These are phyloP conservation scores for Ilex paraguariensis DNA, from an alignment of 305 asterid species.

Conservation along the genomic window DNA sequence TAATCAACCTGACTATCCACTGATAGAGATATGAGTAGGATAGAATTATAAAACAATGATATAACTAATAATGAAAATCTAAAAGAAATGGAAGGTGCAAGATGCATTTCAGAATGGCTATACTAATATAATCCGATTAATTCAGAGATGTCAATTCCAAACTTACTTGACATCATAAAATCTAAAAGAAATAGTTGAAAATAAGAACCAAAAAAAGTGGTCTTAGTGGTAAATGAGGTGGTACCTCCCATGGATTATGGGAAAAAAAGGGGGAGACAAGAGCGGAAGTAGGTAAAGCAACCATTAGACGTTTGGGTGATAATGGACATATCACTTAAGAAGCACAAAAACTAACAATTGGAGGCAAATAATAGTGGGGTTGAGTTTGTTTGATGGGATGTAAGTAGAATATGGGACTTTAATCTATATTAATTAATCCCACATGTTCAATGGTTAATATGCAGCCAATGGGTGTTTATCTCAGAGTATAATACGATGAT, in stretches of 20 bases:
- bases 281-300: slow-evolving; percentile 10
- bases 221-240: slow-evolving; percentile 43
- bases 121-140: slow-evolving; percentile 3
- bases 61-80: slow-evolving; percentile 12
- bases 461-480: background rate
- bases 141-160: slow-evolving; percentile 39
- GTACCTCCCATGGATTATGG: slow-evolving; percentile 18
- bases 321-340: slow-evolving; percentile 20
- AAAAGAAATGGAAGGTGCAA: background rate
- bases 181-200: slow-evolving; percentile 27
- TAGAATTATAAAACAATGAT: slow-evolving; percentile 6
- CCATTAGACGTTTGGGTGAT: slow-evolving; percentile 7
- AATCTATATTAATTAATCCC: background rate
- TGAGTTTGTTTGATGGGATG: slow-evolving; percentile 22
- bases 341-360: slow-evolving; percentile 4
- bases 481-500: background rate
- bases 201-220: slow-evolving; percentile 10
- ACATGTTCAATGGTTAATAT: background rate
- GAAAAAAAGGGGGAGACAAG: slow-evolving; percentile 17
- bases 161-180: slow-evolving; percentile 42
- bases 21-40: slow-evolving; percentile 22
- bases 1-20: slow-evolving; percentile 16
- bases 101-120: slow-evolving; percentile 4
- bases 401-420: slow-evolving; percentile 13
- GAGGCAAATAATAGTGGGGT: slow-evolving; percentile 20